Evolutionary conservation across 306 rosid species (phyloP).

Genomic region (Boehmeria nivea): DNA sequence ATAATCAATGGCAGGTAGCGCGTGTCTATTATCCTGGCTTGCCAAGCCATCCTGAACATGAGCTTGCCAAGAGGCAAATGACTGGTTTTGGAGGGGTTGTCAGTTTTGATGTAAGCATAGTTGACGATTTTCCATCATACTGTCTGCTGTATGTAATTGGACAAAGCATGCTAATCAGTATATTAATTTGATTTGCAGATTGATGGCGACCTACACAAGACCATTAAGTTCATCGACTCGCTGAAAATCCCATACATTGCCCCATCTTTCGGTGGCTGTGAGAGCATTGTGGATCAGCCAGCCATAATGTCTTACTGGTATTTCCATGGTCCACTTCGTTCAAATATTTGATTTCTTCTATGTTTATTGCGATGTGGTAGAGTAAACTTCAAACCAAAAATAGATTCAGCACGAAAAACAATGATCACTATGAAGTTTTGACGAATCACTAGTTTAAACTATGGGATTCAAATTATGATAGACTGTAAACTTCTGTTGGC

Average conservation of each 20-base stretch:
- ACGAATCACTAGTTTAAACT: too few relatives aligned
- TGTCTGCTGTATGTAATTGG: too few relatives aligned
- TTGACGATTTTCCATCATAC: neutral
- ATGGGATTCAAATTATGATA: too few relatives aligned
- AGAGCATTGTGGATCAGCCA: conserved; percentile 96
- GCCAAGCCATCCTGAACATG: conserved; percentile 86
- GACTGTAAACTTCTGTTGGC: too few relatives aligned
- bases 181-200: conserved; percentile 44
- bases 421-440: too few relatives aligned
- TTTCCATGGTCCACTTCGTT: neutral
- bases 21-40: conserved; percentile 87
- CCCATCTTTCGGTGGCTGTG: conserved; percentile 96
- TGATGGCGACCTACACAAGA: conserved; percentile 62
- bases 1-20: conserved; percentile 61
- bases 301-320: conserved; percentile 96
- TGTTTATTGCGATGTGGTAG: neutral
- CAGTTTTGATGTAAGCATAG: conserved; percentile 73
- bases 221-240: conserved; percentile 72
- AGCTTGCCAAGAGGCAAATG: conserved; percentile 91
- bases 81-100: conserved; percentile 97
- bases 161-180: neutral
- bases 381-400: too few relatives aligned
- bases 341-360: neutral
- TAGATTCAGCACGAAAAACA: too few relatives aligned
- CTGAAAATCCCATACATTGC: conserved; percentile 92